phyloP scores from a whole-genome alignment of 495 filamentous ascomycete genomes.

The Podospora pseudoanserina region DNA sequence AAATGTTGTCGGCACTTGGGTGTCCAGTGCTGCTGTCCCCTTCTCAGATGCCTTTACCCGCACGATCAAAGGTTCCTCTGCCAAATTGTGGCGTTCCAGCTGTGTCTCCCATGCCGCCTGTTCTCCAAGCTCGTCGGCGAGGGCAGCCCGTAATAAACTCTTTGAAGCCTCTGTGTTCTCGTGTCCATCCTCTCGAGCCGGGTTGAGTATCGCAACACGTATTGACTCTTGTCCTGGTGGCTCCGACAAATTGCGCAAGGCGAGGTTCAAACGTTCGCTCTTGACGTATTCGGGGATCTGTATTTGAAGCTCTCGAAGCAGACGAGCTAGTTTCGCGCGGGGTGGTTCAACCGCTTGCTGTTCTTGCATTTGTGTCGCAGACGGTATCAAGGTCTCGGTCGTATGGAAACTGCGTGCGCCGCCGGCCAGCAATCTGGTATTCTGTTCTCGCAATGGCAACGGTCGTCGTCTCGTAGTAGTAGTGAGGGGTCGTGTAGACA shows the following conservation, averaged over 20 bases:
- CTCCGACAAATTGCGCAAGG: slow-evolving; percentile 70
- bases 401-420: slow-evolving; percentile 20
- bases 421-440: neutral
- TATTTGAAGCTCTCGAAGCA: slow-evolving; percentile 59
- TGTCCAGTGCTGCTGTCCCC: slow-evolving; percentile 15
- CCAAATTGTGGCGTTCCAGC: slow-evolving; percentile 48
- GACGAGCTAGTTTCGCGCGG: slow-evolving; percentile 55
- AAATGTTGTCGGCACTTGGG: slow-evolving; percentile 28
- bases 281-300: slow-evolving; percentile 64
- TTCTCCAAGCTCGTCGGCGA: slow-evolving; percentile 71
- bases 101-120: slow-evolving; percentile 68
- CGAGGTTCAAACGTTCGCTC: slow-evolving; percentile 73
- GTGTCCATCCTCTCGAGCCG: slow-evolving; percentile 21
- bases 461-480: slow-evolving; percentile 3
- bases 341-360: slow-evolving; percentile 15
- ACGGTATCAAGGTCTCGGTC: slow-evolving; percentile 12
- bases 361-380: neutral
- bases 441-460: slow-evolving; percentile 7
- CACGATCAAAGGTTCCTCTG: slow-evolving; percentile 45
- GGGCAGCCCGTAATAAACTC: slow-evolving; percentile 63
- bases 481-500: slow-evolving; percentile 22
- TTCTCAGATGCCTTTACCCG: slow-evolving; percentile 32
- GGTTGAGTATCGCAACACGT: slow-evolving; percentile 59
- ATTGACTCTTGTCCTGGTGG: slow-evolving; percentile 58
- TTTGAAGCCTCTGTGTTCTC: neutral